Conservation (phyloP, 139 green algal genomes). For the Picochlorum sp. region DNA sequence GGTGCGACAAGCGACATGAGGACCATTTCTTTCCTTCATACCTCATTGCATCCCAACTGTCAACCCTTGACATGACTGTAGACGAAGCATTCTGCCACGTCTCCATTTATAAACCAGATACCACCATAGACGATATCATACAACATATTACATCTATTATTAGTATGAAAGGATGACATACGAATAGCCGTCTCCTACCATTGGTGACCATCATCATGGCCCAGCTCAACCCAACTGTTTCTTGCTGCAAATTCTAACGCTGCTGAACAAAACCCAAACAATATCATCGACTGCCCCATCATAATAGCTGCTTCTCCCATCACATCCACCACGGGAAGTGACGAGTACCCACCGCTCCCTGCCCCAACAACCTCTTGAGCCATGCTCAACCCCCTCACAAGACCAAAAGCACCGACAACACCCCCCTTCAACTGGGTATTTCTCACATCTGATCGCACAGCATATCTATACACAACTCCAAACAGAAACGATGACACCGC, state of each 20-base stretch:
- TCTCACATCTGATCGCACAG: slow-evolving; percentile 26
- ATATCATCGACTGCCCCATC: slow-evolving; percentile 41
- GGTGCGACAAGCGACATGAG: neutral
- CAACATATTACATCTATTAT: too few relatives aligned
- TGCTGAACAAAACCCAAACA: slow-evolving; percentile 55
- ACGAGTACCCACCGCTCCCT: neutral
- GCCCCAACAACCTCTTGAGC: slow-evolving; percentile 22
- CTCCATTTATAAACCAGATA: too few relatives aligned
- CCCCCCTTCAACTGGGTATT: slow-evolving; percentile 45
- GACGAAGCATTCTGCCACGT: too few relatives aligned
- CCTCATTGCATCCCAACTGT: neutral
- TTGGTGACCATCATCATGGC: neutral
- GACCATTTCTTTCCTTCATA: neutral
- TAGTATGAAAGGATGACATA: too few relatives aligned
- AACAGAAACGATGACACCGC: slow-evolving; percentile 42
- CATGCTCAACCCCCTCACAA: slow-evolving; percentile 38
- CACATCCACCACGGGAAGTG: neutral
- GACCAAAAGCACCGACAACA: slow-evolving; percentile 50
- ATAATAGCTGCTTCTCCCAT: slow-evolving; percentile 37
- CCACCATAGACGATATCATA: too few relatives aligned
- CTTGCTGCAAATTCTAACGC: slow-evolving; percentile 47
- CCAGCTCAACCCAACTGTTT: neutral
- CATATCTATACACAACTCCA: slow-evolving; percentile 54
- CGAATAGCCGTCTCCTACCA: too few relatives aligned
- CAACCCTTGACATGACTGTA: neutral